Evolutionary conservation across 192 early-diverging fungal genomes (phyloP).

Genomic region (Gonapodya sp.): DNA sequence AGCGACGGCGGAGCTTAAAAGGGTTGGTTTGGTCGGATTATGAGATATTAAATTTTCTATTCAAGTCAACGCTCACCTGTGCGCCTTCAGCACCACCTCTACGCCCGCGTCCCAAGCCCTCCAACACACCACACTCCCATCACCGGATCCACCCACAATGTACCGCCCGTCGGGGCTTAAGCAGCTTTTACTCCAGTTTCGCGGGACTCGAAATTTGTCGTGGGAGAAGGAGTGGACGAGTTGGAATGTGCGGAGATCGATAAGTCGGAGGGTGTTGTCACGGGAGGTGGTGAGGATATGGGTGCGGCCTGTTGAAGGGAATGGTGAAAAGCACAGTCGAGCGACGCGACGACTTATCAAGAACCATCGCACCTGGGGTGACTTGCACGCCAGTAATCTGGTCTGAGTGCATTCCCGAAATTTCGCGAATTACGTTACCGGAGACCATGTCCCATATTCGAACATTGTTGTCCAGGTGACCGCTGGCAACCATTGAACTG

Average conservation of each 20-base stretch:
- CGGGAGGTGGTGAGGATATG: conserved; percentile 84
- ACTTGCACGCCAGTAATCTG: conserved; percentile 81
- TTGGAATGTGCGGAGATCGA: conserved; percentile 72
- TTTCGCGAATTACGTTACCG: conserved; percentile 70
- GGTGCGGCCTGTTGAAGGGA: conserved; percentile 38
- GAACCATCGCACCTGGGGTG: conserved; percentile 40
- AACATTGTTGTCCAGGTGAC: conserved; percentile 88
- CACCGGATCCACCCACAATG: background rate
- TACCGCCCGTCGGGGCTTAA: conserved; percentile 5
- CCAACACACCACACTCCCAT: background rate
- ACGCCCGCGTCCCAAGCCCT: background rate
- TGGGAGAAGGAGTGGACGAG: conserved; percentile 46
- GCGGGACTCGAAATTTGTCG: background rate
- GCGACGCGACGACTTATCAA: no score
- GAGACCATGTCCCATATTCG: conserved; percentile 82
- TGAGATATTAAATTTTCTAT: background rate
- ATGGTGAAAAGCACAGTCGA: background rate
- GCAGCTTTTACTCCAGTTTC: background rate
- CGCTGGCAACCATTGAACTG: conserved; percentile 72
- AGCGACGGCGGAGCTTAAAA: background rate
- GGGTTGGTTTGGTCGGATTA: background rate
- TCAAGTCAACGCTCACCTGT: no score
- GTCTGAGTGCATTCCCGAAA: conserved; percentile 74
- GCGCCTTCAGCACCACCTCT: background rate
- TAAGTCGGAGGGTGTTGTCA: conserved; percentile 80